Evolutionary conservation across 1,139 yeast species (phyloP), one percentile per base, ranked within the genome.

Genomic region (Diutina neorugosa): DNA sequence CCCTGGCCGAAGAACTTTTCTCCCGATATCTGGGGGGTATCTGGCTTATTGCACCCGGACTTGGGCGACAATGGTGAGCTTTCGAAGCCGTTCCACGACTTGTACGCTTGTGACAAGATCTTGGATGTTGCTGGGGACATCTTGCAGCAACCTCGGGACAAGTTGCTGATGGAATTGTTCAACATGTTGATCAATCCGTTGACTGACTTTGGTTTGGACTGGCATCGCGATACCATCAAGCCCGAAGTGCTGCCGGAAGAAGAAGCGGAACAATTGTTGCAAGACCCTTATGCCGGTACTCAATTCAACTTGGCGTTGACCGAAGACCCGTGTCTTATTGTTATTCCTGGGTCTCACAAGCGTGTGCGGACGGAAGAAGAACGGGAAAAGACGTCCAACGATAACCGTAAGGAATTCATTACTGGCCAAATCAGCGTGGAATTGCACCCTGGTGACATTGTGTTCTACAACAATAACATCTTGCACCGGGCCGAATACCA

Each of bases 1-100:
- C 82, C 83, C 21, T 78, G 83, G 82, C 82, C 82, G 14, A 66
- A 68, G 57, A 75, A 76, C 58, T 76, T 73, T 59, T 71, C 73
- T 55, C 81, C 82, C 2, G 82, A 78, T 57, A 78, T 78, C 56
- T 78, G 83, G 83, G 83, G 83, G 1, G 67, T 78, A 16, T 65
- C 76, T 12, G 80, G 80, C 1, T 66, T 78, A 53, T 66, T 78
- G 61, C 76, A 78, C 58, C 83, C 83, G 0, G 77, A 73, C 53
- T 65, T 77, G 57, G 70, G 70, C 1, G 37, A 44, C 8, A 44
- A 44, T 7, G 48, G 48, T 7, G 73, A 70, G 3, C 62, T 70
- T 53, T 63, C 74, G 2, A 27, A 44, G 1, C 72, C 74, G 6
- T 77, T 75, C 61, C 81, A 77, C 55, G 69, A 73, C 46, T 65